phyloP scores from a whole-genome alignment of 768 basidiomycete species.

The Boletus eberwhitei region DNA sequence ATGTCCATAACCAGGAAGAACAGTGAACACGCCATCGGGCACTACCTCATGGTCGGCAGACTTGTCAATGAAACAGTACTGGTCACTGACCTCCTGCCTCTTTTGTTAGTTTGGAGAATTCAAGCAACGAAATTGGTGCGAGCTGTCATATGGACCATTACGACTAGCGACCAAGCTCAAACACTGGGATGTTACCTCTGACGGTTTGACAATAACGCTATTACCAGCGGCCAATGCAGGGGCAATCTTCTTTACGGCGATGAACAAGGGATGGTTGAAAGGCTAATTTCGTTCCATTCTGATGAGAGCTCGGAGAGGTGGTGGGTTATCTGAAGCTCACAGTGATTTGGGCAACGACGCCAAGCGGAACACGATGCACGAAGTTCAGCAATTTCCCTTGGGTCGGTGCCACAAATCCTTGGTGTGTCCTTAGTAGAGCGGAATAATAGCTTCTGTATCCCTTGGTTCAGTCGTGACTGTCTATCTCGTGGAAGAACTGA shows the following conservation, averaged over 20 bases:
- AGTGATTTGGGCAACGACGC: conserved; percentile 88
- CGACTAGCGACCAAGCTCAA: background rate
- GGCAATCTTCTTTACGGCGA: conserved; percentile 85
- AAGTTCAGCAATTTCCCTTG: conserved; percentile 79
- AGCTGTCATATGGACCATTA: conserved; percentile 37
- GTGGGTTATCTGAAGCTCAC: conserved; percentile 36
- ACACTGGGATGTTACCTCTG: conserved; percentile 47
- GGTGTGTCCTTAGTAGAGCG: conserved; percentile 67
- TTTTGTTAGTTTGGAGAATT: conserved; percentile 64
- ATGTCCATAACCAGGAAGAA: conserved; percentile 70
- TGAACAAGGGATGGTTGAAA: conserved; percentile 87
- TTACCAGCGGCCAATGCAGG: conserved; percentile 85
- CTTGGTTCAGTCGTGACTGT: background rate
- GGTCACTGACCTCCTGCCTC: conserved; percentile 59
- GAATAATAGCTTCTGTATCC: conserved; percentile 67
- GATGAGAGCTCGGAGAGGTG: background rate
- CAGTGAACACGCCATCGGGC: conserved; percentile 69
- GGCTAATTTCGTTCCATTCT: conserved; percentile 44
- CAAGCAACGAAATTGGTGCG: conserved; percentile 76
- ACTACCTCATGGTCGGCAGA: conserved; percentile 41
- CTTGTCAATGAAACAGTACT: background rate
- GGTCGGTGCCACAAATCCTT: conserved; percentile 68
- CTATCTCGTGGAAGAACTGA: conserved; percentile 4
- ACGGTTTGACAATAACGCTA: conserved; percentile 79
- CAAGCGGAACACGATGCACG: conserved; percentile 74